A percentile compares a stretch with the other conserved stretches of the same genome.
These are phyloP conservation scores for Crithidia bombi DNA, from an alignment of 208 protist species.

Conservation along the genomic window DNA sequence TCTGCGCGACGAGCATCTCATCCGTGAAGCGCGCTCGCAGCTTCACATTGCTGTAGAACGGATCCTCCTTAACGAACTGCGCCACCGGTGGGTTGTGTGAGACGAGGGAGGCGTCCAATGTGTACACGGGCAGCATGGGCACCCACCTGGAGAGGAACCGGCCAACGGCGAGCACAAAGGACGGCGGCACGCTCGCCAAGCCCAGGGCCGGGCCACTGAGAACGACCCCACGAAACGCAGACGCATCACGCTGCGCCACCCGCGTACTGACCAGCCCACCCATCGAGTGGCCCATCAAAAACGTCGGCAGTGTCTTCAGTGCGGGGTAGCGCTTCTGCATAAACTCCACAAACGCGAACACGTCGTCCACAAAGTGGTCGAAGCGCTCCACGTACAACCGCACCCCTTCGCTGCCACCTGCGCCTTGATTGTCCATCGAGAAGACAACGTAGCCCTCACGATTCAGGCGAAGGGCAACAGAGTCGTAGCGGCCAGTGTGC, in stretches of 20 bases:
- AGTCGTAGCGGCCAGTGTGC: conserved; percentile 77
- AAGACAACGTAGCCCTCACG: conserved; percentile 59
- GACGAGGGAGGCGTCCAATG: conserved; percentile 31
- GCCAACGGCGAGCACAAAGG: conserved; percentile 28
- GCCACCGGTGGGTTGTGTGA: conserved; percentile 57
- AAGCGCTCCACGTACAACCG: conserved; percentile 79
- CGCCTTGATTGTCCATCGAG: conserved; percentile 77
- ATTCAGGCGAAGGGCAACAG: conserved; percentile 56
- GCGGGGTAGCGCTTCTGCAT: conserved; percentile 43
- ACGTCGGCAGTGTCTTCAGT: conserved; percentile 46
- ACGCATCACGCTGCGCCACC: conserved; percentile 48
- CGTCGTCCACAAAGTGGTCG: conserved; percentile 76
- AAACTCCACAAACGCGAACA: conserved; percentile 48
- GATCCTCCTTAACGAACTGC: conserved; percentile 68
- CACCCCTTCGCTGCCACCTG: conserved; percentile 71
- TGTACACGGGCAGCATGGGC: conserved; percentile 56
- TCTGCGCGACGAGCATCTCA: conserved; percentile 59
- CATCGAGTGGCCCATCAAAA: conserved; percentile 83
- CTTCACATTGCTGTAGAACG: conserved; percentile 40
- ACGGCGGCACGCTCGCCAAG: conserved; percentile 10
- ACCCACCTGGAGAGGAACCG: conserved; percentile 36
- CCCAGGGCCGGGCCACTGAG: conserved; percentile 67
- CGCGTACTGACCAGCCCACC: conserved; percentile 67
- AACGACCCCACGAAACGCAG: conserved; percentile 43
- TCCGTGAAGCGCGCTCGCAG: conserved; percentile 53